Conservation (phyloP, 1,284 basidiomycete species). For the Moniliella sp. region DNA sequence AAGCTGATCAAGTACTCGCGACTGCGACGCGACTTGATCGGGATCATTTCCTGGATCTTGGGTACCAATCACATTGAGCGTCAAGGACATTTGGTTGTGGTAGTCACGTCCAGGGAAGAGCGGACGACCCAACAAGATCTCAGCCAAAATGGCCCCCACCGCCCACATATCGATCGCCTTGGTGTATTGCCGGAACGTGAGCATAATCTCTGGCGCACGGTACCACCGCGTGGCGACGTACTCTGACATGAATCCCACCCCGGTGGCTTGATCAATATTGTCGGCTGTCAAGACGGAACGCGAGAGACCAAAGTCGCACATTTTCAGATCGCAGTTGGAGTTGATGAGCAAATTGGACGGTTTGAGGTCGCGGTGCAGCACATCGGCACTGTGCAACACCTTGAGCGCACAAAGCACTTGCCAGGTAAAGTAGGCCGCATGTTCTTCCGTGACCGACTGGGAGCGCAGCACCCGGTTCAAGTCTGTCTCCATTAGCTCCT, state of each 20-base stretch:
- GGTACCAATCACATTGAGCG: conserved; percentile 76
- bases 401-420: conserved; percentile 77
- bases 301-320: conserved; percentile 18
- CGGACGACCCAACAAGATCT: conserved; percentile 81
- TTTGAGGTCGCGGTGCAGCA: conserved; percentile 84
- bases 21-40: conserved; percentile 61
- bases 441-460: conserved; percentile 43
- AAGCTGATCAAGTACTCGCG: conserved; percentile 64
- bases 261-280: conserved; percentile 3
- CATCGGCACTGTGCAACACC: conserved; percentile 74
- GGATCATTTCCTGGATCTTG: conserved; percentile 75
- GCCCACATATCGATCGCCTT: conserved; percentile 46
- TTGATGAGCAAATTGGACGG: conserved; percentile 85
- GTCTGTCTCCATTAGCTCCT: conserved; percentile 68
- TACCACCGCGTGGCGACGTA: conserved; percentile 24
- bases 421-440: conserved; percentile 35
- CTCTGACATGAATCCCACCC: conserved; percentile 28
- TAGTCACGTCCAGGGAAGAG: conserved; percentile 85
- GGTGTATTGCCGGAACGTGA: conserved; percentile 18
- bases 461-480: conserved; percentile 67
- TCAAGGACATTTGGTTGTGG: conserved; percentile 75
- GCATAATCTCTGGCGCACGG: conserved; percentile 19
- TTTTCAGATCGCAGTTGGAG: conserved; percentile 66
- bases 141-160: conserved; percentile 83
- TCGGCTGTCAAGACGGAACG: conserved; percentile 5